Conservation (phyloP, 2,329 filamentous ascomycete genomes). For the Shiraia sp. region DNA sequence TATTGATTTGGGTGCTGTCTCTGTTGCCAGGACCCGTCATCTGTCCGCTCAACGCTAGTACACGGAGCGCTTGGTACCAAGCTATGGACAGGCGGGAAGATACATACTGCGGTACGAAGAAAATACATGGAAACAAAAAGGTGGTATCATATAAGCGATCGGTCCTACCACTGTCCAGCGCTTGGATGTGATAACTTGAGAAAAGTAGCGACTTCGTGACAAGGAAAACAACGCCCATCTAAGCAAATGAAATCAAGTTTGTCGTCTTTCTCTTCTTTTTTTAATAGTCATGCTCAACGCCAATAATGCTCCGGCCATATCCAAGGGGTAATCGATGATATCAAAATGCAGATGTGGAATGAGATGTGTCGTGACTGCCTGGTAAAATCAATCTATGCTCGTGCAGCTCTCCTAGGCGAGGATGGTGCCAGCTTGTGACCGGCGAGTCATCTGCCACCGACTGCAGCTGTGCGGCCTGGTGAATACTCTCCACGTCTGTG, state of each 20-base stretch:
- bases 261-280: constrained; percentile 4
- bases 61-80: constrained; percentile 36
- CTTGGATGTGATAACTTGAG: constrained; percentile 37
- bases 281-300: constrained; percentile 33
- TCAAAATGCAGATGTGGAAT: constrained; percentile 8
- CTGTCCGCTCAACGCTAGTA: constrained; percentile 35
- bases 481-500: constrained; percentile 42
- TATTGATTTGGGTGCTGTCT: constrained; percentile 1
- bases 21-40: constrained; percentile 25
- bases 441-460: constrained; percentile 39
- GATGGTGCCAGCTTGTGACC: constrained; percentile 7
- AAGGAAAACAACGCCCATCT: constrained; percentile 10
- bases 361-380: constrained; percentile 1
- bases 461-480: constrained; percentile 31
- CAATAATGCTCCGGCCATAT: constrained; percentile 32
- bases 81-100: constrained; percentile 32
- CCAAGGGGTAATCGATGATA: constrained; percentile 13
- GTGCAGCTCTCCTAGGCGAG: constrained; percentile 6
- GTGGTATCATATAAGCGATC: constrained; percentile 31
- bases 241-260: constrained; percentile 1
- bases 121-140: constrained; percentile 2
- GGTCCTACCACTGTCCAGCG: constrained; percentile 39
- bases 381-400: background rate
- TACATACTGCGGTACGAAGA: constrained; percentile 8
- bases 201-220: constrained; percentile 18